Conservation (phyloP, 106 monocot species). For the Iris macrosiphon region DNA sequence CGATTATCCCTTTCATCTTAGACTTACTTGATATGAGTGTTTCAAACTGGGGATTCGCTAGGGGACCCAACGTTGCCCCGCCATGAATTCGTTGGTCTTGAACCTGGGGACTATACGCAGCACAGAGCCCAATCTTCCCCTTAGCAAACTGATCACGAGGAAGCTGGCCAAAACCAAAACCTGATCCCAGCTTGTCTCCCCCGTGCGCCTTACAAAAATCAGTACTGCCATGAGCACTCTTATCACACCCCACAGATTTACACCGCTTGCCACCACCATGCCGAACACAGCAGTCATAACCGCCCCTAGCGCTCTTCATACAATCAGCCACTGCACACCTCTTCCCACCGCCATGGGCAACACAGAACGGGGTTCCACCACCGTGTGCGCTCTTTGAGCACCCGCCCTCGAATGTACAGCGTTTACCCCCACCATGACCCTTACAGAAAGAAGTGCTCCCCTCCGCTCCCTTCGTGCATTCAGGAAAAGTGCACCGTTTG, state of each 20-base stretch:
- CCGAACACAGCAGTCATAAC: slow-evolving; percentile 49
- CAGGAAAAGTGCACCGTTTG: slow-evolving; percentile 36
- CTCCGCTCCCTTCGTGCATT: slow-evolving; percentile 46
- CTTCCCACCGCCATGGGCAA: no score
- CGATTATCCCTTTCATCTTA: no score
- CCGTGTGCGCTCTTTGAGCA: slow-evolving; percentile 68
- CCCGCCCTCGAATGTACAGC: slow-evolving; percentile 45
- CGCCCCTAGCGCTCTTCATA: slow-evolving; percentile 46
- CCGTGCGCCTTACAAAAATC: slow-evolving; percentile 66
- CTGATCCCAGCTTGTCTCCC: slow-evolving; percentile 35
- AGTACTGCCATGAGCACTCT: slow-evolving; percentile 67
- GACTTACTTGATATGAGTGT: no score
- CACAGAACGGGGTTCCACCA: slow-evolving; percentile 58
- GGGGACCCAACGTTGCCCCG: slow-evolving; percentile 24
- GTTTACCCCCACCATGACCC: slow-evolving; percentile 58
- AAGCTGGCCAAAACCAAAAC: slow-evolving; percentile 10
- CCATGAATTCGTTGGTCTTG: slow-evolving; percentile 51
- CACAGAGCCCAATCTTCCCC: slow-evolving; percentile 37
- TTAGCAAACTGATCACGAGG: slow-evolving; percentile 41
- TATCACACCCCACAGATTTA: slow-evolving; percentile 34
- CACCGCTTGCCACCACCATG: slow-evolving; percentile 66
- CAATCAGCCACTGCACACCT: slow-evolving; percentile 35
- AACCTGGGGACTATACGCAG: slow-evolving; percentile 27
- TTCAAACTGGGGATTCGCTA: no score
- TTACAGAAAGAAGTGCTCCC: no score